Conservation (phyloP, 441 rosid genomes). For the Adansonia madagascariensis region DNA sequence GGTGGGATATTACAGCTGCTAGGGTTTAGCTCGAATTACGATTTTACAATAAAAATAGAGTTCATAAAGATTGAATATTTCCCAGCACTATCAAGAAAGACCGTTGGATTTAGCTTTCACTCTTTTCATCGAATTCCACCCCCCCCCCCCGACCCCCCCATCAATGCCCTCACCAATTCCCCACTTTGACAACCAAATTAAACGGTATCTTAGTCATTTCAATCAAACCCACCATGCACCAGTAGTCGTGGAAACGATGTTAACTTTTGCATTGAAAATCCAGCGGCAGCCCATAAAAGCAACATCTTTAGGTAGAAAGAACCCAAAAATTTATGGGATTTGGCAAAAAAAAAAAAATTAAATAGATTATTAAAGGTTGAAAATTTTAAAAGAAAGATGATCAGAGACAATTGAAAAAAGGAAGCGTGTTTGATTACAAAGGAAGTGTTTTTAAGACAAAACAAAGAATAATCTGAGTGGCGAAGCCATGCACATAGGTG, state of each 20-base stretch:
- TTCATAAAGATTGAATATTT: too few species aligned
- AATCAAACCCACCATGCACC: not conserved
- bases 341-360: not conserved
- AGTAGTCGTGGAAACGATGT: constrained; percentile 26
- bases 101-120: not conserved
- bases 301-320: constrained; percentile 24
- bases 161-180: constrained; percentile 23
- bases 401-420: constrained; percentile 30
- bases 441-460: constrained; percentile 31
- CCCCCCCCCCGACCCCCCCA: not conserved
- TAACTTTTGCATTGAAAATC: constrained; percentile 35
- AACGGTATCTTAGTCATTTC: constrained; percentile 33
- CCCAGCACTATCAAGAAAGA: constrained; percentile 5
- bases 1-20: not conserved
- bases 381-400: constrained; percentile 26
- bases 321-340: not conserved
- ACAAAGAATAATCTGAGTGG: constrained; percentile 30
- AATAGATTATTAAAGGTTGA: not conserved
- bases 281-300: constrained; percentile 38
- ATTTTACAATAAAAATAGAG: too few species aligned
- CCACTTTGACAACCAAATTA: not conserved
- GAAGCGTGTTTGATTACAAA: constrained; percentile 19
- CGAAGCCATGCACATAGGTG: constrained; percentile 22
- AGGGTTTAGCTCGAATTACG: not conserved
- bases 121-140: not conserved